Conservation (phyloP, 495 filamentous ascomycete species). For the Hypoxylon fragiforme region DNA sequence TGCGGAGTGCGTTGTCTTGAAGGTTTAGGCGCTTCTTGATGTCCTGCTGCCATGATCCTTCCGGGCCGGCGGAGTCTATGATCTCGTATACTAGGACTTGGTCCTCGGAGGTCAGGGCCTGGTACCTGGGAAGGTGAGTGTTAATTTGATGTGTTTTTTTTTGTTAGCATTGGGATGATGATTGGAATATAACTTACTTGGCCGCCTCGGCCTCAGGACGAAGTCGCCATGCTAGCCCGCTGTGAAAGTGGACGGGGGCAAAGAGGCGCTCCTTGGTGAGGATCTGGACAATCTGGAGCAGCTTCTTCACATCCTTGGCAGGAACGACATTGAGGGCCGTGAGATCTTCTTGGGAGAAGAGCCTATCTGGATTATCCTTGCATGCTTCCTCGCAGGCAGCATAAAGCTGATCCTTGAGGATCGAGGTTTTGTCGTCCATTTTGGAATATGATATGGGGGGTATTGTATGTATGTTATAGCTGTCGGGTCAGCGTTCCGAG, state of each 20-base stretch:
- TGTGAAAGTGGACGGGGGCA: conserved; percentile 58
- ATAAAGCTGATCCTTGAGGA: conserved; percentile 34
- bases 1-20: conserved; percentile 74
- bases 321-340: conserved; percentile 64
- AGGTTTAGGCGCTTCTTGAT: conserved; percentile 75
- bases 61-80: conserved; percentile 77
- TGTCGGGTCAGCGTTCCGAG: too few relatives aligned
- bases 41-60: conserved; percentile 86
- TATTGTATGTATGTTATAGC: not conserved
- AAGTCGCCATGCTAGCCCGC: conserved; percentile 65
- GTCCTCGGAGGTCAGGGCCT: conserved; percentile 62
- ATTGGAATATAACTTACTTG: conserved; percentile 66
- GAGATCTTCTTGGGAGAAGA: conserved; percentile 71
- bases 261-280: conserved; percentile 70
- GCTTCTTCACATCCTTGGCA: conserved; percentile 57
- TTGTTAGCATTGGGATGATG: too few relatives aligned
- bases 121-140: conserved; percentile 56
- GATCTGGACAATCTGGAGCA: conserved; percentile 62
- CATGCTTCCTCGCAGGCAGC: conserved; percentile 35
- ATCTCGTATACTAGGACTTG: conserved; percentile 80
- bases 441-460: not conserved
- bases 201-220: conserved; percentile 69
- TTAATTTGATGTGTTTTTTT: not conserved
- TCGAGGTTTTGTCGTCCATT: conserved; percentile 33
- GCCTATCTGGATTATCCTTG: conserved; percentile 47